Evolutionary conservation across 805 yeast species (phyloP).

Genomic region (Lachancea meyersii): DNA sequence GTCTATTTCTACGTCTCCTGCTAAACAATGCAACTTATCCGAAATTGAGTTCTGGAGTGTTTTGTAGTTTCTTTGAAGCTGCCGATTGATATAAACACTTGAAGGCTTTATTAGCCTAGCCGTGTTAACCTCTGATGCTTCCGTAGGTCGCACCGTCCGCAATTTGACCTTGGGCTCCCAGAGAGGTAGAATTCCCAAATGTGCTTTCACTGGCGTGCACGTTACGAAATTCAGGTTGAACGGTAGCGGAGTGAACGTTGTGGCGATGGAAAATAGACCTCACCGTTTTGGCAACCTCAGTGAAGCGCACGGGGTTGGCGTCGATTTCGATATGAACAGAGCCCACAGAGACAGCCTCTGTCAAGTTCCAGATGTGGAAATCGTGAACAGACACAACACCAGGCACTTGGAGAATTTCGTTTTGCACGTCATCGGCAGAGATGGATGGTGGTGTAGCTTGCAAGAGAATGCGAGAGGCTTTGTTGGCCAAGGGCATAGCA

Average conservation of each 20-base stretch:
- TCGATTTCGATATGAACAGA: conserved; percentile 79
- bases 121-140: conserved; percentile 17
- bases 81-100: too few relatives aligned
- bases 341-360: conserved; percentile 81
- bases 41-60: too few relatives aligned
- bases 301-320: conserved; percentile 57
- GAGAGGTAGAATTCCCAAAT: conserved; percentile 15
- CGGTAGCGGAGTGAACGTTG: conserved; percentile 89
- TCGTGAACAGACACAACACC: conserved; percentile 87
- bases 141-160: conserved; percentile 32
- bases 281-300: conserved; percentile 65
- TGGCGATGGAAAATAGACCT: conserved; percentile 72
- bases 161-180: conserved; percentile 9
- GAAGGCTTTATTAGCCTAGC: background rate
- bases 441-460: conserved; percentile 91
- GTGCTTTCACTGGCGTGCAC: conserved; percentile 30
- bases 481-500: conserved; percentile 82
- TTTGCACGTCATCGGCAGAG: conserved; percentile 65
- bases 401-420: conserved; percentile 57
- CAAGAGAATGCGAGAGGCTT: conserved; percentile 77
- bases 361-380: conserved; percentile 93
- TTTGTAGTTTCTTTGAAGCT: too few relatives aligned
- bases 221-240: conserved; percentile 82
- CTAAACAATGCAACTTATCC: too few relatives aligned
- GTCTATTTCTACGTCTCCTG: background rate